Base-by-base conservation (phyloP, 768 basidiomycete species). In the Podaxis pistillaris region DNA sequence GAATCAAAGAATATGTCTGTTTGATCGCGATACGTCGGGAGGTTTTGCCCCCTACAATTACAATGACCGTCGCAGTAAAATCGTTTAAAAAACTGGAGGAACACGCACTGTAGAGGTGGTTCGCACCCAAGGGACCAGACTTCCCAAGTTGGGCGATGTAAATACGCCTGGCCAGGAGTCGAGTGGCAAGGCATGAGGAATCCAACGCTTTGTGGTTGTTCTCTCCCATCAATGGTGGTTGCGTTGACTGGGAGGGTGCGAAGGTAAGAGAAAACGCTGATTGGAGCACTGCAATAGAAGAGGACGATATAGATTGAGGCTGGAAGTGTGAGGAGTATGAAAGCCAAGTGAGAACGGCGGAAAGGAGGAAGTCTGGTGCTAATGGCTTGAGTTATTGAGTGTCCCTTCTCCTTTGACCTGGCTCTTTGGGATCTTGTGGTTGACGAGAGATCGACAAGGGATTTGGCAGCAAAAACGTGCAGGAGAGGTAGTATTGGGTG, bases 181-280 rank as follows among this genome's bases (percentile, higher is more conserved):
- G 96, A 97, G 75, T 99, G 96, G 66, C 97, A 99, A 9, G 97
- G 96, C 92, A 94, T 96, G 22, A 98, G 75, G 68, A 94, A 87
- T 0, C 92, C 94, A 22, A 96, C 75, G 3, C 80, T 80, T 12
- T 67, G 66, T 58, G 64, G 65, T 53, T 37, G 62, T 26, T 28
- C 38, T 41, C 24, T 57, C 26, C 36, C 47, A 26, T 71, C 75
- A 19, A 73, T 68, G 4, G 66, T 65, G 26, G 90, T 75, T 19
- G 86, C 77, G 7, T 77, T 69, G 4, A 73, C 65, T 1, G 87
- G 79, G 49, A 91, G 75, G 24, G 73, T 69, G 33, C 86, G 82
- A 50, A 97, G 76, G 71, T 86, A 88, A 12, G 84, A 79, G 71
- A 93, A 82, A 28, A 94, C 90, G 49, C 79, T 78, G 60, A 95